Percentiles rank a stretch among this genome's conserved stretches.
Conservation (phyloP, 176 grass and related monocot genomes). For the Chrysopogon serrulatus region DNA sequence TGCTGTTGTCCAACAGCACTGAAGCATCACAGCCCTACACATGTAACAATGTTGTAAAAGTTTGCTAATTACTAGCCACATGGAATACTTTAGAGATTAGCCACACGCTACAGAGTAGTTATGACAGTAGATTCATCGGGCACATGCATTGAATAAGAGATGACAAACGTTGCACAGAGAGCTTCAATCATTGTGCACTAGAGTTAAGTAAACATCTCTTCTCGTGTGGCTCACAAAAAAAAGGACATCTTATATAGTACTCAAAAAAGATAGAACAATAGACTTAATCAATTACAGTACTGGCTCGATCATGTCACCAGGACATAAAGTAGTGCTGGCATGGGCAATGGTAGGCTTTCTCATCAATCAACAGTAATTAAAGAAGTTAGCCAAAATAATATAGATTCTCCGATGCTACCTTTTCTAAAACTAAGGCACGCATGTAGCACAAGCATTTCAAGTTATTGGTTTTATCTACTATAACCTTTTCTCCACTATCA, state of each 20-base stretch:
- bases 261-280: not conserved
- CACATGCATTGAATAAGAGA: conserved; percentile 4
- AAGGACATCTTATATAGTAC: not conserved
- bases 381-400: not conserved
- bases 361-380: conserved; percentile 5
- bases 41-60: not conserved
- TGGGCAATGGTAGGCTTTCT: conserved; percentile 22
- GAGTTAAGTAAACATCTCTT: not conserved
- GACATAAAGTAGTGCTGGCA: conserved; percentile 25
- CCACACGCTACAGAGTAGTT: not conserved
- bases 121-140: not conserved
- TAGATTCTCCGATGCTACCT: conserved; percentile 14
- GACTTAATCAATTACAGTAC: conserved; percentile 30
- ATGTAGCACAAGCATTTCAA: not conserved
- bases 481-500: too few relatives aligned
- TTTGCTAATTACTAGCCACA: not conserved
- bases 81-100: not conserved
- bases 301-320: not conserved
- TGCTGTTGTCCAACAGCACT: conserved; percentile 68
- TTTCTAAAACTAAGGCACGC: conserved; percentile 2
- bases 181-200: conserved; percentile 27
- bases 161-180: not conserved
- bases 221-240: not conserved
- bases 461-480: not conserved
- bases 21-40: conserved; percentile 83